Evolutionary conservation across 768 basidiomycete species (phyloP), one percentile per base, ranked within the genome.

Genomic region (Auricularia sp.): DNA sequence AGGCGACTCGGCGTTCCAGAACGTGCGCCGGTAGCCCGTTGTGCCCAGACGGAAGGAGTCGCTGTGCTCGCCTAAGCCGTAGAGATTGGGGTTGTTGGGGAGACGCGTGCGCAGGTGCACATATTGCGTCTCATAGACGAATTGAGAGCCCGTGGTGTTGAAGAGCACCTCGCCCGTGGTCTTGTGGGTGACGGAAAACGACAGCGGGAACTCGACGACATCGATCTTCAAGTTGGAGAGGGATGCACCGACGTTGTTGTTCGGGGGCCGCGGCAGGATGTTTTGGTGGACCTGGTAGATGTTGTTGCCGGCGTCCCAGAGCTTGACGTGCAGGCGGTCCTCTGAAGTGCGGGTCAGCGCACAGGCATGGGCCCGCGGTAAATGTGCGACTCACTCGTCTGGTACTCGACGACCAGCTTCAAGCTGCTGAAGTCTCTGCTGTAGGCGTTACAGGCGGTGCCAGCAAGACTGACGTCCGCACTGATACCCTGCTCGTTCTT

Each of bases 51-150:
- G 83, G 80, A 89, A 88, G 0, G 81, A 69, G 65, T 87, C 80
- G 3, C 84, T 83, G 71, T 87, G 85, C 68, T 88, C 87, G n/a
- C 90, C 89, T 10, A 91, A 78, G 2, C 90, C 90, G 70, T 89
- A 90, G 63, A 91, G 81, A 72, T 90, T 90, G 34, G 89, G 81
- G 51, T 81, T 72, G 3, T 72, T 62, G 0, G 87, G 85, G 0
- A 91, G 72, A 56, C 70, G 72, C 18, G 87, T 87, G 71, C 87
- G 86, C 67, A 91, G 75, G 62, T 88, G 86, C 14, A 91, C 78
- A 71, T 87, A 91, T 72, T 90, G 89, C 1, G 86, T 82, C 68
- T 90, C 87, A 69, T 87, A 91, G 67, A 93, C 84, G 72, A 90
- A 73, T 0, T 87, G 78, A 68, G 85, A 79, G 8, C 78, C 77